Percentiles rank a stretch among this genome's conserved stretches.
These are phyloP conservation scores for Populus tremula DNA, from an alignment of 345 rosid genomes.

Conservation along the genomic window DNA sequence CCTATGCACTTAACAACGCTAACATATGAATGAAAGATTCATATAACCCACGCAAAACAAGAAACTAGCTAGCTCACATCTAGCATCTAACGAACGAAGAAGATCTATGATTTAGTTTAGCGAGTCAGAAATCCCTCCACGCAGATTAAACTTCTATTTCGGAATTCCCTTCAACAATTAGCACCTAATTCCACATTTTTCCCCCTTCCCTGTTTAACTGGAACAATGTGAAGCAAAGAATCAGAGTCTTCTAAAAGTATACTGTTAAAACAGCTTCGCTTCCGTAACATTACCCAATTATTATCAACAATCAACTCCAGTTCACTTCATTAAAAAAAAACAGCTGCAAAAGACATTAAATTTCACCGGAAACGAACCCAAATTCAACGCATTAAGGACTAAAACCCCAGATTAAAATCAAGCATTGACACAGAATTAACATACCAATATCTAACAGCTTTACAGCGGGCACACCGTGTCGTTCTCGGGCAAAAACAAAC, in stretches of 20 bases:
- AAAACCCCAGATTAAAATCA: not conserved
- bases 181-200: not conserved
- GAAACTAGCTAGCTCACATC: not conserved
- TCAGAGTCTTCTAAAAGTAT: not conserved
- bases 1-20: not conserved
- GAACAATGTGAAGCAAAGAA: not conserved
- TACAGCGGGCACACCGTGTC: slow-evolving; percentile 83
- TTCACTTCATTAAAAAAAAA: not conserved
- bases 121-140: not conserved
- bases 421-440: slow-evolving; percentile 15
- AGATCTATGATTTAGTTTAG: not conserved
- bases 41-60: not conserved
- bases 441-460: slow-evolving; percentile 87
- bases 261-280: not conserved
- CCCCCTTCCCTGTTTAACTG: not conserved
- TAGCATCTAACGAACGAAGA: not conserved
- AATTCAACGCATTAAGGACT: not conserved
- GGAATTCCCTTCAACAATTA: not conserved
- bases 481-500: slow-evolving; percentile 76
- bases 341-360: not conserved
- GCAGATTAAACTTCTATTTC: not conserved
- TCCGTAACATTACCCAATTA: not conserved
- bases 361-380: not conserved
- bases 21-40: not conserved
- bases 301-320: not conserved